Evolutionary conservation across 805 yeast genomes (phyloP).

Genomic region (Cyberlindnera saturnus): DNA sequence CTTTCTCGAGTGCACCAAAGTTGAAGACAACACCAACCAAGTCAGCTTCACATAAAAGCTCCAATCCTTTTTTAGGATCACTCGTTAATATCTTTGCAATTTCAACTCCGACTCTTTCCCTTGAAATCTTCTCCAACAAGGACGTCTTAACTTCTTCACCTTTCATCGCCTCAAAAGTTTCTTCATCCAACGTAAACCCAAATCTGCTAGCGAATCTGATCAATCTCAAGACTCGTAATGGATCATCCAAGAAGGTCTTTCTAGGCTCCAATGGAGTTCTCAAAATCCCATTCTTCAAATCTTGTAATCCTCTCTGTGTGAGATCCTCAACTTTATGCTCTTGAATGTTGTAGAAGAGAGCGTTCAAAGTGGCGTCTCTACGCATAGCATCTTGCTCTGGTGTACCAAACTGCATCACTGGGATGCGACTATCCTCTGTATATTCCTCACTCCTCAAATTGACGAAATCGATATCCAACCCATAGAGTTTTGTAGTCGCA

Average conservation of each 20-base stretch:
- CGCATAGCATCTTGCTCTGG: slow-evolving; percentile 88
- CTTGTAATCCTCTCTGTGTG: slow-evolving; percentile 70
- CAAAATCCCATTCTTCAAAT: slow-evolving; percentile 61
- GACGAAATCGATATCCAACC: slow-evolving; percentile 88
- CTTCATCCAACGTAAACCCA: slow-evolving; percentile 55
- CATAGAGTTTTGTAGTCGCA: slow-evolving; percentile 83
- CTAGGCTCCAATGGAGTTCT: slow-evolving; percentile 85
- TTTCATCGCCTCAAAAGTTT: slow-evolving; percentile 58
- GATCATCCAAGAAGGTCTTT: slow-evolving; percentile 89
- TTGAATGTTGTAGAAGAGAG: slow-evolving; percentile 79
- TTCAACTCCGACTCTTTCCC: slow-evolving; percentile 88
- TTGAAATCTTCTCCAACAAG: slow-evolving; percentile 67
- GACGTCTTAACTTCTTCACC: slow-evolving; percentile 49
- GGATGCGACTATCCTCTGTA: slow-evolving; percentile 80
- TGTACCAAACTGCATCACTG: slow-evolving; percentile 77
- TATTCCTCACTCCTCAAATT: slow-evolving; percentile 85
- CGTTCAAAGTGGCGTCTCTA: slow-evolving; percentile 93
- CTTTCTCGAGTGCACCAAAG: slow-evolving; percentile 20
- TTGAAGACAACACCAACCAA: slow-evolving; percentile 57
- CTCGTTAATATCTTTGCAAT: slow-evolving; percentile 71
- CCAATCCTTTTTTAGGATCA: slow-evolving; percentile 59
- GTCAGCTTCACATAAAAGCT: slow-evolving; percentile 47
- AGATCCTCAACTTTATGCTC: slow-evolving; percentile 73
- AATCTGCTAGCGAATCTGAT: slow-evolving; percentile 82
- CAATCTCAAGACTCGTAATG: slow-evolving; percentile 79